Evolutionary conservation across 352 stramenopile species (phyloP).

Genomic region (Globisporangium cylindrosporum): DNA sequence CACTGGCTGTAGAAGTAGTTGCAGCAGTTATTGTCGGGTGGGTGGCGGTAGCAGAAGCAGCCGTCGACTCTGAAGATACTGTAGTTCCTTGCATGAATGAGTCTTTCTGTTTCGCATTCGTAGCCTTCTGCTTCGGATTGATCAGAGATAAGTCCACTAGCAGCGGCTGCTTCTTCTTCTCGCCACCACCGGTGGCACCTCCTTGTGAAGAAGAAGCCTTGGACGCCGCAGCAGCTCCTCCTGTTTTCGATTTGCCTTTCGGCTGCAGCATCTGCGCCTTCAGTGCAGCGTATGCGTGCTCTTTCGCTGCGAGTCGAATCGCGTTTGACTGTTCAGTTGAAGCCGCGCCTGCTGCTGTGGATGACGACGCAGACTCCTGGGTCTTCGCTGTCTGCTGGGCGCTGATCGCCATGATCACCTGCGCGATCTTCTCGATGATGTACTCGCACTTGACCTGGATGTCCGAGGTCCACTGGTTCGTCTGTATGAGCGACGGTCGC

Average conservation of each 20-base stretch:
- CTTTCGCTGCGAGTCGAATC: conserved; percentile 29
- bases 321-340: conserved; percentile 3
- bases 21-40: conserved; percentile 20
- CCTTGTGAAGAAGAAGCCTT: background rate
- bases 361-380: background rate
- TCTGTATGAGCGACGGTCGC: conserved; percentile 35
- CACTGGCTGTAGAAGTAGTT: conserved; percentile 3
- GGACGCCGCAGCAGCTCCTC: conserved; percentile 12
- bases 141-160: conserved; percentile 19
- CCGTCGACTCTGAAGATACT: background rate
- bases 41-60: background rate
- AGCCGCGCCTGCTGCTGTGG: conserved; percentile 7
- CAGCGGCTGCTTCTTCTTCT: conserved; percentile 21
- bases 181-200: background rate
- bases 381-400: conserved; percentile 5
- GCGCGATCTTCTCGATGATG: conserved; percentile 49
- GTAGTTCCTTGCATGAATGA: background rate
- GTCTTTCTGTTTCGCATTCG: background rate
- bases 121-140: conserved; percentile 4
- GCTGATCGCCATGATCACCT: conserved; percentile 30
- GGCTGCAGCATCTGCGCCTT: conserved; percentile 58
- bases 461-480: conserved; percentile 43
- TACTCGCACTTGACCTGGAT: conserved; percentile 61
- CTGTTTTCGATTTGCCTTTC: conserved; percentile 29
- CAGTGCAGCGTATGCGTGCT: conserved; percentile 60